A percentile compares a stretch with the other conserved stretches of the same genome.
Conservation (phyloP, 2,329 filamentous ascomycete genomes). For the Penicillium sumatraense region DNA sequence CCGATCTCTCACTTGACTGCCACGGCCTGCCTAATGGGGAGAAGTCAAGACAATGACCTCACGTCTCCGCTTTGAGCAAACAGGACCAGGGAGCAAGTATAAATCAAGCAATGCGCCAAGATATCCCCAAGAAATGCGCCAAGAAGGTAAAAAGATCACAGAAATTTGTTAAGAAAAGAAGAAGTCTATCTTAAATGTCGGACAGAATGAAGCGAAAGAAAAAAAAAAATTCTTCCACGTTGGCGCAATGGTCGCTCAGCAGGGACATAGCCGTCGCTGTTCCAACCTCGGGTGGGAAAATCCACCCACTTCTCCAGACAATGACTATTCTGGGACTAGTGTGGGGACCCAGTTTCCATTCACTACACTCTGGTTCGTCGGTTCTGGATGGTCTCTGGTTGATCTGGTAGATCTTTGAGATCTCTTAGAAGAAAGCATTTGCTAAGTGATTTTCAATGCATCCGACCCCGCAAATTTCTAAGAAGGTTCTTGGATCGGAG, state of each 20-base stretch:
- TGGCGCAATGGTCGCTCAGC: not conserved
- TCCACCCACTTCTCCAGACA: conserved; percentile 28
- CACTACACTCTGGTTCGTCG: conserved; percentile 21
- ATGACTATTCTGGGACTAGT: conserved; percentile 28
- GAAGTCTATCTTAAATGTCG: not conserved
- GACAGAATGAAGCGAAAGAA: not conserved
- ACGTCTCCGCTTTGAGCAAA: conserved; percentile 7
- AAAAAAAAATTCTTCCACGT: not conserved
- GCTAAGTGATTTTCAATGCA: conserved; percentile 13
- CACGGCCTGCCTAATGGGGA: not conserved
- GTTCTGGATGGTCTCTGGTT: conserved; percentile 11
- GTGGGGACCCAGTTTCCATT: conserved; percentile 4
- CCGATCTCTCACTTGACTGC: not conserved
- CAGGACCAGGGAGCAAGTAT: conserved; percentile 3
- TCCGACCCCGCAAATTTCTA: conserved; percentile 12
- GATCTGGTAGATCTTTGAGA: conserved; percentile 4
- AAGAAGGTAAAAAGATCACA: not conserved
- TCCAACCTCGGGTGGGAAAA: conserved; percentile 5
- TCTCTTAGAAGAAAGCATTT: conserved; percentile 23
- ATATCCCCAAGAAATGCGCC: not conserved
- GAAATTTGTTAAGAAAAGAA: not conserved
- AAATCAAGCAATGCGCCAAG: conserved; percentile 1
- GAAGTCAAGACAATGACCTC: conserved; percentile 20
- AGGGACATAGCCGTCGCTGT: not conserved
- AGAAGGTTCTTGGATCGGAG: not conserved